Evolutionary conservation across 306 rosid genomes (phyloP).

Genomic region (Medicago ruthenica): DNA sequence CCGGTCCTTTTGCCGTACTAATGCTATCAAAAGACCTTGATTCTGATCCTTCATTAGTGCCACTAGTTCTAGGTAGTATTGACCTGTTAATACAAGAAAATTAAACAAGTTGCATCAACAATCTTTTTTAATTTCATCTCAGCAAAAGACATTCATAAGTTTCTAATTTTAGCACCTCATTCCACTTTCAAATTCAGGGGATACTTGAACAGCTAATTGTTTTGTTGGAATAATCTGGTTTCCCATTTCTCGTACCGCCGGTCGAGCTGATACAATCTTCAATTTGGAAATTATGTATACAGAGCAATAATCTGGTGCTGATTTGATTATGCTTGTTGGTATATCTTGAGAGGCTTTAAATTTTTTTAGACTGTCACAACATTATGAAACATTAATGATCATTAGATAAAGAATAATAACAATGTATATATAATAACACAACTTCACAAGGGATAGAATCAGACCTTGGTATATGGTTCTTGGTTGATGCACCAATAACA

Average conservation of each 20-base stretch:
- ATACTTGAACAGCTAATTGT: slow-evolving; percentile 41
- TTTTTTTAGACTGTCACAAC: slow-evolving; percentile 55
- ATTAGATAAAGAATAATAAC: neutral
- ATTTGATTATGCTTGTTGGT: slow-evolving; percentile 59
- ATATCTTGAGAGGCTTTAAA: slow-evolving; percentile 62
- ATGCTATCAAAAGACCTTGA: slow-evolving; percentile 27
- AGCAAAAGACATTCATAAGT: slow-evolving; percentile 5
- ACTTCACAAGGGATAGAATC: slow-evolving; percentile 3
- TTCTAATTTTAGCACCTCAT: slow-evolving; percentile 48
- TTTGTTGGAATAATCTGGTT: slow-evolving; percentile 57
- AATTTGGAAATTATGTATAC: slow-evolving; percentile 85
- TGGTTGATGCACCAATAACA: slow-evolving; percentile 75
- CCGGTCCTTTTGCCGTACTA: slow-evolving; percentile 13
- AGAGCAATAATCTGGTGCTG: slow-evolving; percentile 76
- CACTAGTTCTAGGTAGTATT: slow-evolving; percentile 42
- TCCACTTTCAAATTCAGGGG: slow-evolving; percentile 53
- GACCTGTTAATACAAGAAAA: slow-evolving; percentile 46
- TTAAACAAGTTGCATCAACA: neutral
- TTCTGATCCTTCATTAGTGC: slow-evolving; percentile 49
- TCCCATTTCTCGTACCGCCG: slow-evolving; percentile 65
- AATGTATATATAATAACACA: neutral
- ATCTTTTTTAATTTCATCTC: neutral
- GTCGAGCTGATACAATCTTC: slow-evolving; percentile 67
- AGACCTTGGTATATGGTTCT: slow-evolving; percentile 72
- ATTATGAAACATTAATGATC: slow-evolving; percentile 20